Conservation (phyloP, 2,329 filamentous ascomycete species). For the Aspergillus sp. region DNA sequence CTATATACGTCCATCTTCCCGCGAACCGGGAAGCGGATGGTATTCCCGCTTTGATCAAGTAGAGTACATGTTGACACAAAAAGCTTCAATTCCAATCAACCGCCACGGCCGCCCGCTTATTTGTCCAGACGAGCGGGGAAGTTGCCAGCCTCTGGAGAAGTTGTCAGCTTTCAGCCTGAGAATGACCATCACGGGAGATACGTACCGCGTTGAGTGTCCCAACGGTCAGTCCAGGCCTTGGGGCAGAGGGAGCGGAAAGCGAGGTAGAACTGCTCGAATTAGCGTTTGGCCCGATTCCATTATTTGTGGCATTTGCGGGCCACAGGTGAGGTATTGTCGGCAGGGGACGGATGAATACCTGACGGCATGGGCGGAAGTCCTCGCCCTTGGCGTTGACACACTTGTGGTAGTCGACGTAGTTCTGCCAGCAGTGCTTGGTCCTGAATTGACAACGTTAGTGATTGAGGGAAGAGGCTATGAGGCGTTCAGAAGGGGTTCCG, state of each 20-base stretch:
- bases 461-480: neutral
- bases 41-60: slow-evolving; percentile 33
- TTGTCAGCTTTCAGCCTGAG: slow-evolving; percentile 8
- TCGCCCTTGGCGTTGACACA: slow-evolving; percentile 98
- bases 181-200: slow-evolving; percentile 16
- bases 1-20: slow-evolving; percentile 32
- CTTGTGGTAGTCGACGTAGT: slow-evolving; percentile 99
- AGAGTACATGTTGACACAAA: slow-evolving; percentile 41
- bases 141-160: slow-evolving; percentile 52
- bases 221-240: slow-evolving; percentile 86
- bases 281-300: too few relatives aligned
- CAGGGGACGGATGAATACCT: slow-evolving; percentile 60
- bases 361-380: slow-evolving; percentile 94
- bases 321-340: too few relatives aligned
- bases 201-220: slow-evolving; percentile 96
- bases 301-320: too few relatives aligned
- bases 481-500: slow-evolving; percentile 16
- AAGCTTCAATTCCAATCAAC: slow-evolving; percentile 28
- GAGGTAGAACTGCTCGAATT: slow-evolving; percentile 73
- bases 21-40: slow-evolving; percentile 23
- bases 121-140: slow-evolving; percentile 53
- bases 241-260: slow-evolving; percentile 98
- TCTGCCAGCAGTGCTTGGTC: slow-evolving; percentile 99
- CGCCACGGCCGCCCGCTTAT: slow-evolving; percentile 32
- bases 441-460: slow-evolving; percentile 29